A percentile compares a stretch with the other conserved stretches of the same genome.
Conservation (phyloP, 345 rosid species). For the Hevea brasiliensis region DNA sequence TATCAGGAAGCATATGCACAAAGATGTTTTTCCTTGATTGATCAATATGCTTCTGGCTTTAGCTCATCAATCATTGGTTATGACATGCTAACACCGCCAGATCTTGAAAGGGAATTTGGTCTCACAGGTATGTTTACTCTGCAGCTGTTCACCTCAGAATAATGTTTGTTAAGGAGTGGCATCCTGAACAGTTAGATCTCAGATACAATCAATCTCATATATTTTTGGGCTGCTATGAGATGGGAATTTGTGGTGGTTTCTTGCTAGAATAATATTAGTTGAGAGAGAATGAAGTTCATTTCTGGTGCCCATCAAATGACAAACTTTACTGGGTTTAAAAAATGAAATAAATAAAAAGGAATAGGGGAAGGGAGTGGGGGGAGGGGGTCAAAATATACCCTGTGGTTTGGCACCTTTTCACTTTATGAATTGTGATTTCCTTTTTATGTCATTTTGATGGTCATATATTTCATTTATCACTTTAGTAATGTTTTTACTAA, state of each 20-base stretch:
- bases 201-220: background rate
- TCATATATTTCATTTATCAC: no score
- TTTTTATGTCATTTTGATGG: no score
- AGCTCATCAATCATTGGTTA: slow-evolving; percentile 68
- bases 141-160: background rate
- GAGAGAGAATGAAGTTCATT: background rate
- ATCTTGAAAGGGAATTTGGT: slow-evolving; percentile 77
- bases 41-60: slow-evolving; percentile 38
- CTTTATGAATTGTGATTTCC: no score
- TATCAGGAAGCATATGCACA: slow-evolving; percentile 39
- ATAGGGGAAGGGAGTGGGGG: no score
- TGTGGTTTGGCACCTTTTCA: no score
- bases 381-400: no score
- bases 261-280: background rate
- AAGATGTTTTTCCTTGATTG: slow-evolving; percentile 19
- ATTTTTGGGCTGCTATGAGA: background rate
- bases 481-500: no score
- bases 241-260: background rate
- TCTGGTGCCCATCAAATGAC: no score
- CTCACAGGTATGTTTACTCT: slow-evolving; percentile 53
- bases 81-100: slow-evolving; percentile 83
- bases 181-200: background rate
- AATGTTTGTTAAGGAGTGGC: background rate
- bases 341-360: no score
- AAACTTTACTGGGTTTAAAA: no score